A percentile compares a stretch with the other conserved stretches of the same genome.
Conservation (phyloP, 352 stramenopile species). For the Phytophthora pluvialis region DNA sequence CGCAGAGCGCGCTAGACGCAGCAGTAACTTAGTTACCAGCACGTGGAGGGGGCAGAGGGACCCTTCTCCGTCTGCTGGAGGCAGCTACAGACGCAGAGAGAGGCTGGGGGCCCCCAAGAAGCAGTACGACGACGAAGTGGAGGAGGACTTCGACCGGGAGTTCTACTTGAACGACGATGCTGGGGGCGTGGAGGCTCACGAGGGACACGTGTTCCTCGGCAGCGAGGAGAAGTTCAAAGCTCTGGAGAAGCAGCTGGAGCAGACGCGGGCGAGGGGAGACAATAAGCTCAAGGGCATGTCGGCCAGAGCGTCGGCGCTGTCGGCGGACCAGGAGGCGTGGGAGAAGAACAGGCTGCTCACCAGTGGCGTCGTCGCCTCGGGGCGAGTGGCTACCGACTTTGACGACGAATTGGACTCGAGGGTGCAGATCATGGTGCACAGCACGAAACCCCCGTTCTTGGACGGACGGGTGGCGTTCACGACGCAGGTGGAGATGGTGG, state of each 20-base stretch:
- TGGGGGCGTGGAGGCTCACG: conserved; percentile 57
- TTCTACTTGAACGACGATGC: conserved; percentile 96
- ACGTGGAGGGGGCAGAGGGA: conserved; percentile 3
- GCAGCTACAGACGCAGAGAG: conserved; percentile 6
- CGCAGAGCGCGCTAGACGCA: conserved; percentile 10
- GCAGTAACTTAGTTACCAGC: no score
- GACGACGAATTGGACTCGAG: conserved; percentile 95
- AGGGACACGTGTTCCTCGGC: conserved; percentile 91
- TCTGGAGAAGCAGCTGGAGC: conserved; percentile 90
- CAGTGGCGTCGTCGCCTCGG: conserved; percentile 91
- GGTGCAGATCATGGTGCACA: conserved; percentile 97
- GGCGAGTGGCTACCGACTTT: conserved; percentile 82
- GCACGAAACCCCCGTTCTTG: conserved; percentile 98
- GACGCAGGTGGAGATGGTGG: conserved; percentile 94
- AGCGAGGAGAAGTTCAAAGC: conserved; percentile 91
- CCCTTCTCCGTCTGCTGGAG: neutral
- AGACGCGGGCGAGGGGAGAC: conserved; percentile 81
- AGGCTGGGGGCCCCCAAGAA: conserved; percentile 64
- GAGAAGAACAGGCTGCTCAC: conserved; percentile 97
- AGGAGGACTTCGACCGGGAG: conserved; percentile 94
- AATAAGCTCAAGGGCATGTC: conserved; percentile 91
- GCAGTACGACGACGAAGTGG: conserved; percentile 77
- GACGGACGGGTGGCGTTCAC: conserved; percentile 95
- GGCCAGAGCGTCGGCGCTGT: conserved; percentile 91
- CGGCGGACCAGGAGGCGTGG: conserved; percentile 98